Evolutionary conservation across 345 rosid species (phyloP), one percentile per base, ranked within the genome.

Genomic region (Rhizophora apiculata): DNA sequence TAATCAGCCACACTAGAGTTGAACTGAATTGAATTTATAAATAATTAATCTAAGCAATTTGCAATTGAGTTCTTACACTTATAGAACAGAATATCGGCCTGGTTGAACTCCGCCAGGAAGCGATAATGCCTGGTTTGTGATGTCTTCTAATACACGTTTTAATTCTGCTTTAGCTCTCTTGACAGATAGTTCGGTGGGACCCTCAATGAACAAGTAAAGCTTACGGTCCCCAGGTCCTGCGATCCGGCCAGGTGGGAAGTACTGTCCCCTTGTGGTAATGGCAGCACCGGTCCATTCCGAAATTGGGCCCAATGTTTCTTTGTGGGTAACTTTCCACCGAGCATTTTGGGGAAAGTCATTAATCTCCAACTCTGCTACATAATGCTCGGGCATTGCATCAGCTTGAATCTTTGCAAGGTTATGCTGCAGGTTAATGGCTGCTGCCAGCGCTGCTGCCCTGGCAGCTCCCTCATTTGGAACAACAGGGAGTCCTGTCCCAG

Each of bases 261-360:
- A 92, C 71, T 92, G 93, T 56, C 97, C 97, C 73, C 97, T 85
- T 5, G 96, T 92, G 30, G 97, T 95, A 74, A 95, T 92, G 65
- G 99, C 96, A 68, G 97, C 97, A 64, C 96, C 96, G 27, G 91
- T 90, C 93, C 96, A 95, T 26, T 92, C 97, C 6, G 93, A 89
- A 76, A 88, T 89, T n/a, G 97, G 99, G 56, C 97, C 96, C 90
- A 87, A 76, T 5, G 99, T 92, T 80, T 95, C 99, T 85, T 95
- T 95, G 84, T 95, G 97, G 19, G 97, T 95, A 70, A 95, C 92
- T 84, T 90, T 92, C 97, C 99, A 92, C 63, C 99, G 86, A 74
- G 97, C 99, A 83, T 92, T 95, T 70, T 92, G 99, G 31, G 96
- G 97, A 31, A 92, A 95, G 75, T 95, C 97, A 76, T 92, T 95